Percentiles rank a stretch among this genome's conserved stretches.
phyloP scores from a whole-genome alignment of 2,329 filamentous ascomycete species.

The Monosporascus sp. region DNA sequence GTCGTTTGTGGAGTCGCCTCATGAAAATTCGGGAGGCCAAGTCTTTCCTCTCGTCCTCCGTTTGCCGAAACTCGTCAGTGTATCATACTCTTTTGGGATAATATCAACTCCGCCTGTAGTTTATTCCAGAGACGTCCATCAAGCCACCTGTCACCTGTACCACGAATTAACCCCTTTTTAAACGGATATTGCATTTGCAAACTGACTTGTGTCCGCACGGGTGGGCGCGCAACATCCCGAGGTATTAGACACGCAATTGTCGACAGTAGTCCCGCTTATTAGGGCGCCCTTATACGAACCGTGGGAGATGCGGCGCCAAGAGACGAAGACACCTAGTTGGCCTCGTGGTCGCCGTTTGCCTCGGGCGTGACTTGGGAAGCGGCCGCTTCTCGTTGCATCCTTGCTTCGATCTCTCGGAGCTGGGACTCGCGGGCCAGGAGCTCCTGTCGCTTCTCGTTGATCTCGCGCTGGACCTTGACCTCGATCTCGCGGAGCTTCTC shows the following conservation, averaged over 20 bases:
- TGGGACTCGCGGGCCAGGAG: conserved; percentile 95
- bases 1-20: conserved; percentile 10
- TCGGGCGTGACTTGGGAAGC: conserved; percentile 37
- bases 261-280: conserved; percentile 19
- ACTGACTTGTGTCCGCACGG: conserved; percentile 19
- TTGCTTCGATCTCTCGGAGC: conserved; percentile 95
- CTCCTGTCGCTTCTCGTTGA: conserved; percentile 99
- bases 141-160: conserved; percentile 19
- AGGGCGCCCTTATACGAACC: conserved; percentile 19
- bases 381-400: conserved; percentile 79
- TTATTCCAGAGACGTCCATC: conserved; percentile 27
- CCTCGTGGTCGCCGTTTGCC: conserved; percentile 51
- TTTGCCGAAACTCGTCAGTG: conserved; percentile 14
- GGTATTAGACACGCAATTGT: conserved; percentile 28
- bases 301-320: conserved; percentile 20
- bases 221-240: conserved; percentile 15
- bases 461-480: conserved; percentile 98
- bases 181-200: conserved; percentile 21
- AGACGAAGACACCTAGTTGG: conserved; percentile 34
- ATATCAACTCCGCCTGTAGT: conserved; percentile 20
- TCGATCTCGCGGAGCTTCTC: conserved; percentile 99
- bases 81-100: conserved; percentile 19
- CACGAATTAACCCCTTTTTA: conserved; percentile 18
- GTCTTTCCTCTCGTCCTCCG: conserved; percentile 8
- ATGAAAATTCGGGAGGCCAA: conserved; percentile 16